These are phyloP conservation scores for Athelia psychrophila DNA, from an alignment of 1,284 basidiomycete species.

Conservation along the genomic window DNA sequence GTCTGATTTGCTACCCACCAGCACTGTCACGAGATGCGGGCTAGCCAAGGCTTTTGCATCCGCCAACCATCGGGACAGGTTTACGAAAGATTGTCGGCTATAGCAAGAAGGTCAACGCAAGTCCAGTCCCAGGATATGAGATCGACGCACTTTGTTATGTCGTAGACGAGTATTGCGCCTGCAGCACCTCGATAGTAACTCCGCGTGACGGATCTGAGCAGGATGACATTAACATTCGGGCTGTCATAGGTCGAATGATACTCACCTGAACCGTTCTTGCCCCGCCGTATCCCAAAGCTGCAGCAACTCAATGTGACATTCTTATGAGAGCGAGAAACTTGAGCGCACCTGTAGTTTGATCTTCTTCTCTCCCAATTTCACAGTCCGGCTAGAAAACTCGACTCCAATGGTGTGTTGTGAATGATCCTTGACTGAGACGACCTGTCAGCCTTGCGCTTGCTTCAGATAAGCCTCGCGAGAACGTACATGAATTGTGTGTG, in stretches of 20 bases:
- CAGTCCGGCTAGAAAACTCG: constrained; percentile 88
- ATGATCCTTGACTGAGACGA: constrained; percentile 84
- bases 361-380: constrained; percentile 87
- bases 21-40: constrained; percentile 84
- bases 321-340: constrained; percentile 9
- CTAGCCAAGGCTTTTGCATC: constrained; percentile 90
- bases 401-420: constrained; percentile 98
- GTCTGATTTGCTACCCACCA: constrained; percentile 97
- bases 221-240: constrained; percentile 6
- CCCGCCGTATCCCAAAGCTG: constrained; percentile 98
- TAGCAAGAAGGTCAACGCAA: constrained; percentile 12
- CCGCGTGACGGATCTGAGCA: constrained; percentile 84
- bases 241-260: constrained; percentile 6
- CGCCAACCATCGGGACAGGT: constrained; percentile 84
- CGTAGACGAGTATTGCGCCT: constrained; percentile 93
- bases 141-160: constrained; percentile 83
- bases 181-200: constrained; percentile 97
- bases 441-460: constrained; percentile 1
- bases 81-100: constrained; percentile 79
- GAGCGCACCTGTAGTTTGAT: constrained; percentile 86
- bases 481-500: constrained; percentile 89
- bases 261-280: constrained; percentile 88
- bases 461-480: not conserved
- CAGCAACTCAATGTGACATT: constrained; percentile 13
- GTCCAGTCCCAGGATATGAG: constrained; percentile 4